Evolutionary conservation across 805 yeast species (phyloP).

Genomic region (Priceomyces fermenticarens): DNA sequence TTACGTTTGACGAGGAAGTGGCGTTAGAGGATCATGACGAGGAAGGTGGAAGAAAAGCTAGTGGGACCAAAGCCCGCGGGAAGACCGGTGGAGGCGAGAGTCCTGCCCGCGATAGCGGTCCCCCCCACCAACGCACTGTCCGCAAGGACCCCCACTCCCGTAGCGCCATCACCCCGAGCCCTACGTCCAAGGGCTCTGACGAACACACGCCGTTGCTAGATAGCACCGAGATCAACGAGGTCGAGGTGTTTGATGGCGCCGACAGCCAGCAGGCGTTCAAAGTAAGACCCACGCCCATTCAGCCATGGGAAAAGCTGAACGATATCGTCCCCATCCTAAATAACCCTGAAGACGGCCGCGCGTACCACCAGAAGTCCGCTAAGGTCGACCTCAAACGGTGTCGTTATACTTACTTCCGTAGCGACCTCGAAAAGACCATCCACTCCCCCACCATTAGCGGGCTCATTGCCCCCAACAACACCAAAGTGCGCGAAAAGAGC

Average conservation of each 20-base stretch:
- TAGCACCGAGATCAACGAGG: slow-evolving; percentile 30
- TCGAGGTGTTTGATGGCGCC: slow-evolving; percentile 37
- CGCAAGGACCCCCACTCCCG: too few relatives aligned
- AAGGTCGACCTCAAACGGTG: slow-evolving; percentile 27
- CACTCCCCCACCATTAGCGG: slow-evolving; percentile 90
- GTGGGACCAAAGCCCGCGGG: neutral
- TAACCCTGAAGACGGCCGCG: slow-evolving; percentile 1
- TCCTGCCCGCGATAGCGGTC: too few relatives aligned
- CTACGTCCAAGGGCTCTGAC: slow-evolving; percentile 12
- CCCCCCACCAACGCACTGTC: too few relatives aligned
- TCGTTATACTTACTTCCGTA: slow-evolving; percentile 90
- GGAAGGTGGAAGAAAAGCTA: neutral
- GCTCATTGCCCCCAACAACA: slow-evolving; percentile 32
- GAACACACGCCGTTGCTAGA: slow-evolving; percentile 30
- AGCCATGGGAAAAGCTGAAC: slow-evolving; percentile 62
- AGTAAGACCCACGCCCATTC: slow-evolving; percentile 68
- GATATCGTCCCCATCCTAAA: slow-evolving; percentile 30
- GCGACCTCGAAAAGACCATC: slow-evolving; percentile 82
- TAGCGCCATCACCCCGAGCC: too few relatives aligned
- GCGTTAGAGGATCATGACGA: neutral
- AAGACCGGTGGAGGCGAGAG: too few relatives aligned
- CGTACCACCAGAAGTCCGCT: slow-evolving; percentile 6
- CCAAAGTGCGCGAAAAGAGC: slow-evolving; percentile 7
- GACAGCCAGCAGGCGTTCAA: slow-evolving; percentile 34
- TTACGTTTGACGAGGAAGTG: neutral